These are phyloP conservation scores for Acephala macrosclerotiorum DNA, from an alignment of 2,329 filamentous ascomycete genomes.

Conservation along the genomic window DNA sequence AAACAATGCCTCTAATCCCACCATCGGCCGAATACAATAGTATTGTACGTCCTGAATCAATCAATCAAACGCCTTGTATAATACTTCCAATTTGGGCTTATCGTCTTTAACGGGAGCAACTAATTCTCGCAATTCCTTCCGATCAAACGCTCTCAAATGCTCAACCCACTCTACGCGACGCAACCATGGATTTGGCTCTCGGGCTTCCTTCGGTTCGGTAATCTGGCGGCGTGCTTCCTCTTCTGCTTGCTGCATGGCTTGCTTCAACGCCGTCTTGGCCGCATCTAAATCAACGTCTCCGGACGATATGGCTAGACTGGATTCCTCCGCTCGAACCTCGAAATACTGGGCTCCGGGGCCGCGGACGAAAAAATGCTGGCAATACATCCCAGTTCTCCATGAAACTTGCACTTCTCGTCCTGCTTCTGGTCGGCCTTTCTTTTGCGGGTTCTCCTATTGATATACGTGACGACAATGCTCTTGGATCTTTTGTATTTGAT, in stretches of 20 bases:
- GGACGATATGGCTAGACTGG: too few relatives aligned
- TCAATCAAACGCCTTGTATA: slow-evolving; percentile 5
- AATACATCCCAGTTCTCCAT: too few relatives aligned
- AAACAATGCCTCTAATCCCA: not conserved
- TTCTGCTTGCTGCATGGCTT: not conserved
- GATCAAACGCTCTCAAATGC: slow-evolving; percentile 1
- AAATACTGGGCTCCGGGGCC: too few relatives aligned
- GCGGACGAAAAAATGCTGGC: too few relatives aligned
- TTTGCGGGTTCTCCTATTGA: too few relatives aligned
- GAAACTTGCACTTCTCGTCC: too few relatives aligned
- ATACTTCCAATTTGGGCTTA: not conserved
- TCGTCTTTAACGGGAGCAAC: not conserved
- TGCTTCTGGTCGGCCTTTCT: too few relatives aligned
- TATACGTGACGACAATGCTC: too few relatives aligned
- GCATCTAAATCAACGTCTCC: too few relatives aligned
- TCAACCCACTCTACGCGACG: slow-evolving; percentile 1
- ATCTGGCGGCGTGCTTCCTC: not conserved
- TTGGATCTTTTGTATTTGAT: too few relatives aligned
- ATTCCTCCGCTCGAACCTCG: too few relatives aligned
- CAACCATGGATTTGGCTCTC: slow-evolving; percentile 7
- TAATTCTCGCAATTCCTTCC: not conserved
- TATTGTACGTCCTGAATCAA: slow-evolving; percentile 10
- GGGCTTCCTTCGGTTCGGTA: not conserved
- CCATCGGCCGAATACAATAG: not conserved
- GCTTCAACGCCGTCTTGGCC: not conserved